These are phyloP conservation scores for Gomphus bonarii DNA, from an alignment of 1,284 basidiomycete species.

Conservation along the genomic window DNA sequence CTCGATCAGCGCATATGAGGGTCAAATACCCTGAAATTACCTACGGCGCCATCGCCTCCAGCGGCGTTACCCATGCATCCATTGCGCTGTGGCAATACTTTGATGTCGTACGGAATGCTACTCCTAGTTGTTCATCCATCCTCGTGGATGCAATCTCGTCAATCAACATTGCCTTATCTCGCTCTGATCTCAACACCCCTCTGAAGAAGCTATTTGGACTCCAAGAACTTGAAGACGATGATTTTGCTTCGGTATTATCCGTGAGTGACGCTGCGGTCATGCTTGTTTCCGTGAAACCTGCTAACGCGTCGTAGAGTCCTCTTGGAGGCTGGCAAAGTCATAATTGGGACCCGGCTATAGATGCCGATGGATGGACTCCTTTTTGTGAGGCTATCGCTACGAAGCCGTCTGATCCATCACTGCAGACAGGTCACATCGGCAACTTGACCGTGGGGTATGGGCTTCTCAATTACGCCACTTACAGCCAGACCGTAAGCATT, in stretches of 20 bases:
- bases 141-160: slow-evolving; percentile 32
- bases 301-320: slow-evolving; percentile 20
- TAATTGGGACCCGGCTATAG: slow-evolving; percentile 70
- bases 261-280: slow-evolving; percentile 26
- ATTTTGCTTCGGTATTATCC: slow-evolving; percentile 67
- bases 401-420: neutral
- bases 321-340: slow-evolving; percentile 47
- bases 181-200: slow-evolving; percentile 30
- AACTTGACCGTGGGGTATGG: slow-evolving; percentile 43
- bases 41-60: slow-evolving; percentile 40
- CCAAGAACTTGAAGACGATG: slow-evolving; percentile 58
- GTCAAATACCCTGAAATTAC: slow-evolving; percentile 35
- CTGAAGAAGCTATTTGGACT: slow-evolving; percentile 73
- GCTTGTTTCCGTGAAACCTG: neutral
- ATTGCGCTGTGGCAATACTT: slow-evolving; percentile 27
- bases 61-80: slow-evolving; percentile 21
- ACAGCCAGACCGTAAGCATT: slow-evolving; percentile 53
- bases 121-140: slow-evolving; percentile 16
- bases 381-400: slow-evolving; percentile 53
- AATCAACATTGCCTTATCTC: slow-evolving; percentile 46
- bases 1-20: slow-evolving; percentile 41
- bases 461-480: slow-evolving; percentile 68
- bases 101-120: slow-evolving; percentile 34
- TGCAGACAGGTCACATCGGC: slow-evolving; percentile 17
- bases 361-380: slow-evolving; percentile 50